Conservation (phyloP, 106 monocot genomes). For the Platanthera guangdongensis region DNA sequence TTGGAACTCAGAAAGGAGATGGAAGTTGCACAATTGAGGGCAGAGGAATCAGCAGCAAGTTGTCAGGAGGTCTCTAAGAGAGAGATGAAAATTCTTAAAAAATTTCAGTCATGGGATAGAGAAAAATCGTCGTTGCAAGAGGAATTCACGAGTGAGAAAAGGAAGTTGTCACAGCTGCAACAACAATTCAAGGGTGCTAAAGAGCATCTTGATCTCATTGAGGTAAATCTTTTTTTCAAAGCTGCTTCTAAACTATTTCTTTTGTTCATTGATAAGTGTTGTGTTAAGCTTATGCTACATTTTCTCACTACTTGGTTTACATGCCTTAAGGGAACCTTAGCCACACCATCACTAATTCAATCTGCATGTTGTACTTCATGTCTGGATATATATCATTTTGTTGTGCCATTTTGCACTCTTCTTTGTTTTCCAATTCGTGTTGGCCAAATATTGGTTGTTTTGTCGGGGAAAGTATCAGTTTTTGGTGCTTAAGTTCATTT, state of each 20-base stretch:
- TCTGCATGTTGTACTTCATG: not conserved
- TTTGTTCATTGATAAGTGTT: not conserved
- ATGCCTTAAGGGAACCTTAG: not conserved
- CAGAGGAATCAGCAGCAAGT: slow-evolving; percentile 55
- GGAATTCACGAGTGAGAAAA: slow-evolving; percentile 49
- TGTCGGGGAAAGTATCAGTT: not conserved
- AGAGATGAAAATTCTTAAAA: slow-evolving; percentile 47
- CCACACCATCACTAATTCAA: not conserved
- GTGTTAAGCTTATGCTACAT: not conserved
- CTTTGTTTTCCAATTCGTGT: not conserved
- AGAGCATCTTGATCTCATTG: slow-evolving; percentile 40
- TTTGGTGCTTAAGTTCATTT: not conserved
- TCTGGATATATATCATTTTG: not conserved
- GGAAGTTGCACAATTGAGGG: slow-evolving; percentile 67
- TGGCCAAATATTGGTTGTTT: not conserved
- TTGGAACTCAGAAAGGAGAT: slow-evolving; percentile 54
- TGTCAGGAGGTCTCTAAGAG: slow-evolving; percentile 52
- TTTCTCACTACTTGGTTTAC: not conserved
- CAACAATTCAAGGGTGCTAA: slow-evolving; percentile 49
- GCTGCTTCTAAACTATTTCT: not conserved
- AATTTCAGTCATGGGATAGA: slow-evolving; percentile 58
- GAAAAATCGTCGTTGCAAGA: slow-evolving; percentile 50
- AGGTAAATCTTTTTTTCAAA: slow-evolving; percentile 33
- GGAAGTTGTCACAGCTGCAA: slow-evolving; percentile 34
- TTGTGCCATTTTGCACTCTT: not conserved